Conservation (phyloP, 305 asterid genomes). For the Rubia peregrina region DNA sequence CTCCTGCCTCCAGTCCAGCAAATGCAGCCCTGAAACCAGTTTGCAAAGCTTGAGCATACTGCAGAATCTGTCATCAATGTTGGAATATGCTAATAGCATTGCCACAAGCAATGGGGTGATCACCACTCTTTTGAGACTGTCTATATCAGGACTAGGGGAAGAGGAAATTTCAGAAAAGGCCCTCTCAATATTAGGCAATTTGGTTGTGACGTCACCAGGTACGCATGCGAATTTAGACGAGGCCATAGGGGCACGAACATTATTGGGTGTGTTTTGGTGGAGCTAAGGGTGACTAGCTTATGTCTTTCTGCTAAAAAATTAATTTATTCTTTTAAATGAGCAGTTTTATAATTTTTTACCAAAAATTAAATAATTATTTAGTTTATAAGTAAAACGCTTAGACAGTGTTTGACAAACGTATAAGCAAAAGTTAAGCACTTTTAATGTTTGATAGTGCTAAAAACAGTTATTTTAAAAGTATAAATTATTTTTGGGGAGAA, state of each 20-base stretch:
- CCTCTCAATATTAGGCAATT: conserved; percentile 51
- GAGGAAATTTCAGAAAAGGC: conserved; percentile 51
- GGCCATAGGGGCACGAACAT: not conserved
- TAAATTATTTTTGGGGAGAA: too few relatives aligned
- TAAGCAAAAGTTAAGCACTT: too few relatives aligned
- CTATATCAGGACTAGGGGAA: conserved; percentile 27
- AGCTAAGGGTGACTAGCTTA: too few relatives aligned
- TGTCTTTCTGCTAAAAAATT: too few relatives aligned
- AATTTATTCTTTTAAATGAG: too few relatives aligned
- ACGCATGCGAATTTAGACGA: conserved; percentile 24
- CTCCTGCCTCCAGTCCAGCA: conserved; percentile 46
- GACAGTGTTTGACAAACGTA: too few relatives aligned
- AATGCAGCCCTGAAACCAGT: conserved; percentile 32
- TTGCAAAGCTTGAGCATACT: conserved; percentile 40
- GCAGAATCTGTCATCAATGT: conserved; percentile 50
- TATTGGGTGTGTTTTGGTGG: too few relatives aligned
- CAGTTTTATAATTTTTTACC: too few relatives aligned
- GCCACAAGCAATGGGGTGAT: conserved; percentile 27
- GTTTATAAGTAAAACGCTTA: too few relatives aligned
- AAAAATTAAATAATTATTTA: too few relatives aligned
- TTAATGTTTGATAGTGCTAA: too few relatives aligned
- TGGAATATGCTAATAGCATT: conserved; percentile 41
- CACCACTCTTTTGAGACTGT: conserved; percentile 32
- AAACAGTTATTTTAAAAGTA: too few relatives aligned
- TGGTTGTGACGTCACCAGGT: conserved; percentile 56